phyloP scores from a whole-genome alignment of 805 yeast species.

The Lachancea cidri region DNA sequence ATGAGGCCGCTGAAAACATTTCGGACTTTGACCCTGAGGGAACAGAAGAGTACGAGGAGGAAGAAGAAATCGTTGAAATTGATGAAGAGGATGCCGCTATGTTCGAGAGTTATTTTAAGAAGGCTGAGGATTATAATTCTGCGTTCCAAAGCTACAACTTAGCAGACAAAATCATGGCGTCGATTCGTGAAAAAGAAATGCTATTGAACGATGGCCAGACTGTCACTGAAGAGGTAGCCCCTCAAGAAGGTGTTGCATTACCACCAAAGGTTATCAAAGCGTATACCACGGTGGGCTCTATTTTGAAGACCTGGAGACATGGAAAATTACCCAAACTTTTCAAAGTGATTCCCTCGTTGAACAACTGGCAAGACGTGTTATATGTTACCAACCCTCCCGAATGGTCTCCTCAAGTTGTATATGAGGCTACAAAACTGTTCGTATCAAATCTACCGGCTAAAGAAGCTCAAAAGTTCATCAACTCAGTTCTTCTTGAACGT shows the following conservation, averaged over 20 bases:
- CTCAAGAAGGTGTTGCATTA: conserved; percentile 67
- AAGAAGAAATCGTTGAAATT: conserved; percentile 58
- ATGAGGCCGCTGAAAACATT: conserved; percentile 36
- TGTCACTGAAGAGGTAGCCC: conserved; percentile 19
- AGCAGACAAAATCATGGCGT: conserved; percentile 92
- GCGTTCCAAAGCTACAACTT: conserved; percentile 53
- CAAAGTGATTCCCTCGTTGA: conserved; percentile 87
- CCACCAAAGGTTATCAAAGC: conserved; percentile 98
- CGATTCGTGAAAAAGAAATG: conserved; percentile 69
- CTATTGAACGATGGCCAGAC: conserved; percentile 14
- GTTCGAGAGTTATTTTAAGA: conserved; percentile 69
- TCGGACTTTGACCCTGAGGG: conserved; percentile 51
- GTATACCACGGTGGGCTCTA: conserved; percentile 84
- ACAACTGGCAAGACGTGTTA: conserved; percentile 92
- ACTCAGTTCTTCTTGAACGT: conserved; percentile 60
- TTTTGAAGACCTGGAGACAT: conserved; percentile 83
- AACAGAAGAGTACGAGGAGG: conserved; percentile 43
- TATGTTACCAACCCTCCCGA: conserved; percentile 87
- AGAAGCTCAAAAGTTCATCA: conserved; percentile 83
- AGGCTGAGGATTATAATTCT: conserved; percentile 34
- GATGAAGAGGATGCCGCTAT: conserved; percentile 80
- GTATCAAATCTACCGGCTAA: conserved; percentile 83
- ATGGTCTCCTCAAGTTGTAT: conserved; percentile 95
- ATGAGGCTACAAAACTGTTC: conserved; percentile 91
- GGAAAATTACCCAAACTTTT: conserved; percentile 96